These are phyloP conservation scores for Harrya chromipes DNA, from an alignment of 768 basidiomycete species.

Conservation along the genomic window DNA sequence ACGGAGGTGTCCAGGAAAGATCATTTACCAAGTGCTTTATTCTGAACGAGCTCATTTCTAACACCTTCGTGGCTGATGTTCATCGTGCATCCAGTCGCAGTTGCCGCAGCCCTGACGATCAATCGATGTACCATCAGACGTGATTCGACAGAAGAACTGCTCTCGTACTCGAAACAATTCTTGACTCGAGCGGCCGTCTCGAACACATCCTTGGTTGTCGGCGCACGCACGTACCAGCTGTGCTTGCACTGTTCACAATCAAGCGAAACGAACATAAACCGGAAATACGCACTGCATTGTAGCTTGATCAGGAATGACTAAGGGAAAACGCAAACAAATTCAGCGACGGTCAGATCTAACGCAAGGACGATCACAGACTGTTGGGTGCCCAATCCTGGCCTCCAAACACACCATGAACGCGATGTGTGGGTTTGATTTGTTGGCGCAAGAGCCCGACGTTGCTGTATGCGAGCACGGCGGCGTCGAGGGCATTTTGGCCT, in stretches of 20 bases:
- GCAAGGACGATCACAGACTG: slow-evolving; percentile 39
- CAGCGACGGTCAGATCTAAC: not conserved
- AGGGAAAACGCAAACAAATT: not conserved
- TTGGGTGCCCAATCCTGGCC: slow-evolving; percentile 74
- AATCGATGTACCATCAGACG: not conserved
- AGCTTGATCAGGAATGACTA: slow-evolving; percentile 82
- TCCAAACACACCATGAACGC: slow-evolving; percentile 78
- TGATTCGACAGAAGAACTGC: not conserved
- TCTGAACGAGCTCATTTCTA: slow-evolving; percentile 61
- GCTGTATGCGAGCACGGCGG: slow-evolving; percentile 79
- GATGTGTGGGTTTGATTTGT: slow-evolving; percentile 72
- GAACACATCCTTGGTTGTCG: slow-evolving; percentile 57
- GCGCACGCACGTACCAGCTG: slow-evolving; percentile 74
- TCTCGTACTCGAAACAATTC: slow-evolving; percentile 65
- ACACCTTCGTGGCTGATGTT: slow-evolving; percentile 37
- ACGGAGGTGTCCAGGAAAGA: not conserved
- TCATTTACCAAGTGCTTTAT: slow-evolving; percentile 52
- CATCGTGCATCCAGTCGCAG: slow-evolving; percentile 62
- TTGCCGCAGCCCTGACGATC: slow-evolving; percentile 52
- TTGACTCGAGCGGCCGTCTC: slow-evolving; percentile 58
- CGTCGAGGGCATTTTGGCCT: slow-evolving; percentile 79
- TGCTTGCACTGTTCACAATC: not conserved
- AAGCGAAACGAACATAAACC: not conserved
- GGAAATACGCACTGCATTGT: slow-evolving; percentile 56
- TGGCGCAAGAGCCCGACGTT: slow-evolving; percentile 78